phyloP scores from a whole-genome alignment of 306 rosid genomes.

The Clitoria ternatea region DNA sequence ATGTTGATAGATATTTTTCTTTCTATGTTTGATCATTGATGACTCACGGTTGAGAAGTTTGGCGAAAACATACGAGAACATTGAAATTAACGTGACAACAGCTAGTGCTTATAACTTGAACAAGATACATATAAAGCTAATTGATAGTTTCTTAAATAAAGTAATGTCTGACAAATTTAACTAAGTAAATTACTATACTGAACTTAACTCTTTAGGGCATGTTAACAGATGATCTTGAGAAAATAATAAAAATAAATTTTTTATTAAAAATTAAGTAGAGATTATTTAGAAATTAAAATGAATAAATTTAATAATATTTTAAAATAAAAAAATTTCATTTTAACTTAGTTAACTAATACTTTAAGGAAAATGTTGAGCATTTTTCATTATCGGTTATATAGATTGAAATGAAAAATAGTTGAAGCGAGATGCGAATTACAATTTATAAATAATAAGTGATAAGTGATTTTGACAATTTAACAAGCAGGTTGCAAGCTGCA shows the following conservation, averaged over 20 bases:
- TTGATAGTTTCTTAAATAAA: not conserved
- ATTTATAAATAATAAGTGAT: no score
- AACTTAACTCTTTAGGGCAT: not conserved
- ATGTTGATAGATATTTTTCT: not conserved
- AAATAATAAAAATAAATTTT: no score
- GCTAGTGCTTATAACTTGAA: not conserved
- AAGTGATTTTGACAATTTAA: constrained; percentile 5
- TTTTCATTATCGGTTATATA: no score
- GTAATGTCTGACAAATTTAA: not conserved
- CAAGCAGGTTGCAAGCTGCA: not conserved
- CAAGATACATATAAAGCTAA: not conserved
- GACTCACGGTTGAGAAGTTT: not conserved
- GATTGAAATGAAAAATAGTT: not conserved
- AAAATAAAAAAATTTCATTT: no score
- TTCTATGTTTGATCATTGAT: not conserved
- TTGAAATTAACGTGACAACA: not conserved
- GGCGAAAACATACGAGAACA: not conserved
- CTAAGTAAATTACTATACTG: not conserved
- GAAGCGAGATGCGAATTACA: not conserved
- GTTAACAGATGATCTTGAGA: no score
- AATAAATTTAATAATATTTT: no score
- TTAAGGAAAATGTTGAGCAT: no score
- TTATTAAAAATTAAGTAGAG: no score
- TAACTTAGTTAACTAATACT: no score
- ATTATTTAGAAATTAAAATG: no score